Evolutionary conservation across 2,329 filamentous ascomycete species (phyloP).

Genomic region (Diaporthe vaccinii): DNA sequence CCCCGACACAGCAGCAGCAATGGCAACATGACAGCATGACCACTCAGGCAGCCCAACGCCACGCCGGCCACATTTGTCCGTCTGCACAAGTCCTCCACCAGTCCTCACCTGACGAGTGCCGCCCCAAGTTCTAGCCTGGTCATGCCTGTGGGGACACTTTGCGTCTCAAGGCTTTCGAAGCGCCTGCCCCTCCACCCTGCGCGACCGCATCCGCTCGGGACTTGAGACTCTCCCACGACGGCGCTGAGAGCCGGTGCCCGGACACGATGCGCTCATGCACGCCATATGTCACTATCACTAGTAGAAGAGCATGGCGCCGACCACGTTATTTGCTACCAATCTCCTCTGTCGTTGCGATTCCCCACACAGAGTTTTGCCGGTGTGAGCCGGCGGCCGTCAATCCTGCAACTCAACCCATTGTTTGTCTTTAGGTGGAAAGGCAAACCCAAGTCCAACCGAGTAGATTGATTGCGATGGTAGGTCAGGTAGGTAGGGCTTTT

Average conservation of each 20-base stretch:
- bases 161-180: not conserved
- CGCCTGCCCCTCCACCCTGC: not conserved
- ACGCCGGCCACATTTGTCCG: slow-evolving; percentile 13
- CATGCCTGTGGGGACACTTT: not conserved
- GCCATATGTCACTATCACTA: not conserved
- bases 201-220: not conserved
- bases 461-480: not conserved
- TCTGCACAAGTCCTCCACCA: not conserved
- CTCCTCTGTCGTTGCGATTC: not conserved
- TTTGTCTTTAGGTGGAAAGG: not conserved
- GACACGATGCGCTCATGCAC: slow-evolving; percentile 8
- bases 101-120: not conserved
- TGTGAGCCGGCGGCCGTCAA: slow-evolving; percentile 10
- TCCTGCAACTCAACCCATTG: not conserved
- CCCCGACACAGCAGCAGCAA: slow-evolving; percentile 4
- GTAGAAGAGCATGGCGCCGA: not conserved
- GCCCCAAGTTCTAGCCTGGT: not conserved
- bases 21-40: not conserved
- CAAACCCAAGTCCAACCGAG: not conserved
- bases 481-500: not conserved
- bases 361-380: slow-evolving; percentile 8
- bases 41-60: slow-evolving; percentile 8
- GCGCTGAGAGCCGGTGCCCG: not conserved
- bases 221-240: not conserved
- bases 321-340: not conserved